Evolutionary conservation across 192 early-diverging fungal genomes (phyloP).

Genomic region (Pilaira anomala): DNA sequence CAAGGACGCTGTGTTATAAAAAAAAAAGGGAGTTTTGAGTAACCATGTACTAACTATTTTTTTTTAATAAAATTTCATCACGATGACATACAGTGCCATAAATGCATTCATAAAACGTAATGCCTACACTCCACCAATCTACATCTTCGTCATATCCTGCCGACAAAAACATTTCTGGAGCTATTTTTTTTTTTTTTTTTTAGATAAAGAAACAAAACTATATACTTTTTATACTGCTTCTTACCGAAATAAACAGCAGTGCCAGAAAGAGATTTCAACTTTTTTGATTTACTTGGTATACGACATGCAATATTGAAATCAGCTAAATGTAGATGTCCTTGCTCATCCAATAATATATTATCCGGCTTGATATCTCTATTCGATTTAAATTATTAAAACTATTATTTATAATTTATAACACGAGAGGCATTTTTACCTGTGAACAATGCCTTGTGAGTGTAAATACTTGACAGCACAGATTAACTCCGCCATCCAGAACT

Average conservation of each 20-base stretch:
- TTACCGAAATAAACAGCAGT: conserved; percentile 88
- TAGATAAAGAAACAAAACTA: neutral
- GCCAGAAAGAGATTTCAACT: conserved; percentile 80
- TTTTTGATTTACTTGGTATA: conserved; percentile 48
- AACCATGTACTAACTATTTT: neutral
- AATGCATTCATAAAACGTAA: conserved; percentile 85
- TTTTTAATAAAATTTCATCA: conserved; percentile 7
- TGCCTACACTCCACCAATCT: conserved; percentile 96
- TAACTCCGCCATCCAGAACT: conserved; percentile 89
- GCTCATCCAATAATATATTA: conserved; percentile 74
- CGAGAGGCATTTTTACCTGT: conserved; percentile 46
- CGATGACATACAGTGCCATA: conserved; percentile 59
- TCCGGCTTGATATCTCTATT: conserved; percentile 89
- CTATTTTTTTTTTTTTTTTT: conserved; percentile 28
- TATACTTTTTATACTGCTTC: neutral
- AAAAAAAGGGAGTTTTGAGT: conserved; percentile 10
- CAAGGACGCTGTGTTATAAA: conserved; percentile 36
- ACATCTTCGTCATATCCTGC: conserved; percentile 77
- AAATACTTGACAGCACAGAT: conserved; percentile 78
- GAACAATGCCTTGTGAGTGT: conserved; percentile 79
- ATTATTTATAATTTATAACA: neutral
- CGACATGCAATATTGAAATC: conserved; percentile 96
- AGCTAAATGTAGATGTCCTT: conserved; percentile 86
- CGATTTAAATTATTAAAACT: neutral
- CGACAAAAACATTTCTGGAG: conserved; percentile 66